These are phyloP conservation scores for Ceratocystis lukuohia DNA, from an alignment of 2,329 filamentous ascomycete species.

Conservation along the genomic window DNA sequence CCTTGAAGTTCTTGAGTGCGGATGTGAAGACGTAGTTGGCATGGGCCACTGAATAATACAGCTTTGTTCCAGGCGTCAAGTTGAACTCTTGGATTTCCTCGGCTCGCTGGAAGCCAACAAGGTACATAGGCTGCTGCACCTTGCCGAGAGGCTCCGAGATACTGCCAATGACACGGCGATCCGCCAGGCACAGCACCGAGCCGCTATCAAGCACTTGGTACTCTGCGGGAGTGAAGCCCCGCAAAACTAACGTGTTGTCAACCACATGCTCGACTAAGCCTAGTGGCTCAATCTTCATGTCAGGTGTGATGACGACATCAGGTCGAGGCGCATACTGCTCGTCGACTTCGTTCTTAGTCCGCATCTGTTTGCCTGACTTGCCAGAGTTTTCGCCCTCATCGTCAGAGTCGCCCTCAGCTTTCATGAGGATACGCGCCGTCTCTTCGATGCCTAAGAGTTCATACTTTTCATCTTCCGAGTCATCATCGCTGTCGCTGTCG, in stretches of 20 bases:
- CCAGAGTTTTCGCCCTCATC: constrained; percentile 44
- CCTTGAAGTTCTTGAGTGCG: constrained; percentile 63
- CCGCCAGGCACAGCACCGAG: constrained; percentile 66
- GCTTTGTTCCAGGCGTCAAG: constrained; percentile 51
- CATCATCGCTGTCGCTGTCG: constrained; percentile 45
- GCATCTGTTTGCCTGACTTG: constrained; percentile 36
- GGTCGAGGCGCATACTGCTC: constrained; percentile 59
- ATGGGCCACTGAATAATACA: constrained; percentile 68
- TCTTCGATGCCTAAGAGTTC: constrained; percentile 68
- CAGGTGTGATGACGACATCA: constrained; percentile 59
- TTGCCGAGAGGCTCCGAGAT: constrained; percentile 78
- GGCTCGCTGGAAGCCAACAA: constrained; percentile 57
- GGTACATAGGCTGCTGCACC: constrained; percentile 76
- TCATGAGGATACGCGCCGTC: constrained; percentile 73
- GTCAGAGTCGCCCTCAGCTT: constrained; percentile 64
- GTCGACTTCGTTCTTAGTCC: constrained; percentile 67
- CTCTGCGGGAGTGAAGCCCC: constrained; percentile 64
- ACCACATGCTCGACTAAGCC: constrained; percentile 66
- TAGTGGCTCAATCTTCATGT: constrained; percentile 64
- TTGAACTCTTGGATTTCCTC: constrained; percentile 55
- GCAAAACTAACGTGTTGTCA: constrained; percentile 65
- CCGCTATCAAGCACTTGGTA: constrained; percentile 74
- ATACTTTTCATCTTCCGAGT: constrained; percentile 50
- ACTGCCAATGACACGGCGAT: constrained; percentile 64
- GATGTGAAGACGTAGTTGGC: constrained; percentile 80